These are phyloP conservation scores for Beauveria brongniartii DNA, from an alignment of 2,329 filamentous ascomycete species.

Conservation along the genomic window DNA sequence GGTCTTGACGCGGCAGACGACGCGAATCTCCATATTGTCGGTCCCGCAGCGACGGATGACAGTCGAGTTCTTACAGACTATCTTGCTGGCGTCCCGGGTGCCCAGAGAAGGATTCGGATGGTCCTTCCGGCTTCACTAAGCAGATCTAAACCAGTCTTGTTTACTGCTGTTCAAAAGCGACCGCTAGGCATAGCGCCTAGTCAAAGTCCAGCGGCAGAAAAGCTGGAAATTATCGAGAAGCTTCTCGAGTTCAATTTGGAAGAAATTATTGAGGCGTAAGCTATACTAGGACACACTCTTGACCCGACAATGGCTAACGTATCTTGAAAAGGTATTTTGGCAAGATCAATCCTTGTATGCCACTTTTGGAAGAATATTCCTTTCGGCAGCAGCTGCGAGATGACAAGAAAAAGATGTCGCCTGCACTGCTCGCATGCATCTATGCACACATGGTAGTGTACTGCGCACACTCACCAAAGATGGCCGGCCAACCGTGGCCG, in stretches of 20 bases:
- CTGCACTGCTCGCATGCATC: conserved; percentile 47
- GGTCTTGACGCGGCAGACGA: conserved; percentile 26
- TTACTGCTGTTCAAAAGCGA: conserved; percentile 37
- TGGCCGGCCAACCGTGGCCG: conserved; percentile 32
- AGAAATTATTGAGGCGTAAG: conserved; percentile 41
- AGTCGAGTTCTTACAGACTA: conserved; percentile 54
- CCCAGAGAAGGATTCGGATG: conserved; percentile 22
- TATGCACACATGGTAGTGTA: conserved; percentile 51
- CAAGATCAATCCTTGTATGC: conserved; percentile 52
- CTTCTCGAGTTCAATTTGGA: conserved; percentile 46
- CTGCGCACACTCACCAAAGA: conserved; percentile 38
- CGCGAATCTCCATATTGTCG: conserved; percentile 45
- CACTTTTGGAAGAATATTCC: conserved; percentile 47
- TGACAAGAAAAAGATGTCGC: conserved; percentile 41
- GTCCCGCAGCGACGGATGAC: conserved; percentile 51
- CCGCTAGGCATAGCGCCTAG: conserved; percentile 34
- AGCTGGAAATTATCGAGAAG: conserved; percentile 49
- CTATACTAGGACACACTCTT: neutral
- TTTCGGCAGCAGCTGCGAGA: conserved; percentile 41
- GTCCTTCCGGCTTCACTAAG: conserved; percentile 24
- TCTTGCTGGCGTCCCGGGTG: conserved; percentile 30
- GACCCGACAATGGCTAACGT: neutral
- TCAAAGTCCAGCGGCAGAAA: conserved; percentile 32
- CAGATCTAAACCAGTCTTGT: conserved; percentile 32
- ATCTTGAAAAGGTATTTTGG: conserved; percentile 38